A percentile compares a stretch with the other conserved stretches of the same genome.
Evolutionary conservation across 257 asterid species (phyloP).

Genomic region (Nicotiana attenuata): DNA sequence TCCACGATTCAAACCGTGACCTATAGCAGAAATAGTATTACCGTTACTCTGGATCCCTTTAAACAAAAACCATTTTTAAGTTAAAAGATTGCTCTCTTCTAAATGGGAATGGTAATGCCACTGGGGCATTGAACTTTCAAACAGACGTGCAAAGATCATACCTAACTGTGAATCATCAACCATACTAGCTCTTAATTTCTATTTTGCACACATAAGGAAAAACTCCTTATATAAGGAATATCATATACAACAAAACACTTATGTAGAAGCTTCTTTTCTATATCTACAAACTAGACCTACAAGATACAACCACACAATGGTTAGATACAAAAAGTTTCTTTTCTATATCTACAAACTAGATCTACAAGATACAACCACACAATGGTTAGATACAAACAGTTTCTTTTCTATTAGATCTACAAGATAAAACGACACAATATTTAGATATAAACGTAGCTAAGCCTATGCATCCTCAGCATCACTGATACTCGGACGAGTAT

Average conservation of each 20-base stretch:
- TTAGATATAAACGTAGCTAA: neutral
- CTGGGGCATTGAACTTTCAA: too few relatives aligned
- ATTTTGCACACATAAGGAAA: neutral
- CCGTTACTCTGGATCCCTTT: too few relatives aligned
- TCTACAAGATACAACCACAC: neutral
- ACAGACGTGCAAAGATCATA: too few relatives aligned
- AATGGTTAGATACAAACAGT: neutral
- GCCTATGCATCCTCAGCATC: constrained; percentile 41
- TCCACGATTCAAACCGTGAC: too few relatives aligned
- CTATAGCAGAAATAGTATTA: too few relatives aligned
- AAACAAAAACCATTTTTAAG: too few relatives aligned
- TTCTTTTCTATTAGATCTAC: neutral
- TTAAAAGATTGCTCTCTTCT: too few relatives aligned
- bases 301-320: neutral
- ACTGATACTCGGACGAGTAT: constrained; percentile 42
- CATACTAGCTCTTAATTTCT: neutral
- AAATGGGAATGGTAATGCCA: too few relatives aligned
- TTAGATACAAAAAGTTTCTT: neutral
- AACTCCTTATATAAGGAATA: neutral
- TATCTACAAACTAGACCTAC: constrained; percentile 2
- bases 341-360: neutral
- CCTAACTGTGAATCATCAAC: neutral
- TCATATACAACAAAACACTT: neutral
- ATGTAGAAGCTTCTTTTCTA: neutral
- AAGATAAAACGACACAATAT: neutral